Conservation (phyloP, 83 land plant genomes). For the Larix sibirica region DNA sequence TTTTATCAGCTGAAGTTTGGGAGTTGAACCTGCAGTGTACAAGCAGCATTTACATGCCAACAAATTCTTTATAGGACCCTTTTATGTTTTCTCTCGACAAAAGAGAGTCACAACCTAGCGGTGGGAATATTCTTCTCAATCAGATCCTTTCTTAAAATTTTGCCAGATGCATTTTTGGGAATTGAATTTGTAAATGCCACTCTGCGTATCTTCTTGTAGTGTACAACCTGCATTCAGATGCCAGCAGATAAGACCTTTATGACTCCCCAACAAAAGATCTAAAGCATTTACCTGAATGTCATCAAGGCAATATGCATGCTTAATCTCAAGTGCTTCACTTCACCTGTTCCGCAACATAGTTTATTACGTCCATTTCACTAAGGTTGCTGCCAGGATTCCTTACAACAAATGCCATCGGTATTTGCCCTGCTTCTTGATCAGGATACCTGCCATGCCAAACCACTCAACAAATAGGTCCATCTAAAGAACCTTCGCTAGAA, state of each 20-base stretch:
- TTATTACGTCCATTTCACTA: conserved; percentile 36
- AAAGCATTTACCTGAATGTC: background rate
- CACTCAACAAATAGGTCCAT: background rate
- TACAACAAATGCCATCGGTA: conserved; percentile 73
- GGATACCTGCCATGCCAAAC: conserved; percentile 34
- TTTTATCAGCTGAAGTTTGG: conserved; percentile 92
- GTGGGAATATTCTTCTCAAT: conserved; percentile 41
- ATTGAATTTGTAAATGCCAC: conserved; percentile 65
- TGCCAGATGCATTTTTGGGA: conserved; percentile 92
- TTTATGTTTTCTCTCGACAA: background rate
- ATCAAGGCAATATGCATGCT: background rate
- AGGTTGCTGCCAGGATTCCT: conserved; percentile 25
- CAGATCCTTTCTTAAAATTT: conserved; percentile 81
- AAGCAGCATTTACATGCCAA: conserved; percentile 40
- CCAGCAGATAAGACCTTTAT: background rate
- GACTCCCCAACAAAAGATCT: background rate
- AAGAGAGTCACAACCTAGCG: conserved; percentile 40
- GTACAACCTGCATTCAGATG: conserved; percentile 62
- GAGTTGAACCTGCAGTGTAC: conserved; percentile 80
- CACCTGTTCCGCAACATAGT: conserved; percentile 63
- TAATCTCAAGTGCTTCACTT: no score
- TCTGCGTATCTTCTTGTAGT: conserved; percentile 80
- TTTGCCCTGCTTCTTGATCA: conserved; percentile 69
- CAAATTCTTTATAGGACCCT: background rate
- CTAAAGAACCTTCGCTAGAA: background rate